These are phyloP conservation scores for Acanthamoeba culbertsoni DNA, from an alignment of 208 protist species.

Conservation along the genomic window DNA sequence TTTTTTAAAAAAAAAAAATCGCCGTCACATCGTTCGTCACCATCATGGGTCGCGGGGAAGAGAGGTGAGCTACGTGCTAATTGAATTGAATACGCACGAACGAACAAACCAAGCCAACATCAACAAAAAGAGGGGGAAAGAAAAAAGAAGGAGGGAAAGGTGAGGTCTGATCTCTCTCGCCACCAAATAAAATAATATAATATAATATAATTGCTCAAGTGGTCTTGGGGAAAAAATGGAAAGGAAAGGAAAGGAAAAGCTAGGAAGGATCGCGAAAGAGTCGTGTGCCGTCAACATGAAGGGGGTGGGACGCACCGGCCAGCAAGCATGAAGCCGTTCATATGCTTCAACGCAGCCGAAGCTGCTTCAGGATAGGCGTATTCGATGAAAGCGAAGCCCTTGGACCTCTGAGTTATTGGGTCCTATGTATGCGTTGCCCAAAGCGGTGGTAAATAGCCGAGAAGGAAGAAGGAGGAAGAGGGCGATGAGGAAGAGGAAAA, in stretches of 20 bases:
- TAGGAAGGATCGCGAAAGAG: neutral
- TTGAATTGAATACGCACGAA: neutral
- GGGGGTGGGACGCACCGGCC: too few relatives aligned
- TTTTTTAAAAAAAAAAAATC: too few relatives aligned
- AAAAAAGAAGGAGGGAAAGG: neutral
- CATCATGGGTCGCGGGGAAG: neutral
- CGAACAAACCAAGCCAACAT: neutral
- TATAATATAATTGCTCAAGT: neutral
- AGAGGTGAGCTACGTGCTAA: neutral
- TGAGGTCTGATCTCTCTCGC: neutral
- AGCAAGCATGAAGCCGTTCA: constrained; percentile 46
- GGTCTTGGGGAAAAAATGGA: neutral
- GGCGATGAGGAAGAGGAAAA: neutral
- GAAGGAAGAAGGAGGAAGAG: neutral
- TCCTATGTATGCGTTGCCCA: neutral
- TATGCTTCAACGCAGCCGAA: neutral
- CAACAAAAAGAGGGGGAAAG: neutral
- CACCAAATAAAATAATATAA: neutral
- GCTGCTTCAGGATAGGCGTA: neutral
- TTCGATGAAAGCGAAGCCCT: constrained; percentile 46
- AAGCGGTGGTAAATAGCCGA: neutral
- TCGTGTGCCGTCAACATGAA: too few relatives aligned
- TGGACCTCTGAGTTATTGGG: neutral
- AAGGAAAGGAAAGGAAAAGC: neutral
- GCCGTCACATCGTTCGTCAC: too few relatives aligned